These are phyloP conservation scores for Cyclanthera cordifolia DNA, from an alignment of 306 rosid species.

Conservation along the genomic window DNA sequence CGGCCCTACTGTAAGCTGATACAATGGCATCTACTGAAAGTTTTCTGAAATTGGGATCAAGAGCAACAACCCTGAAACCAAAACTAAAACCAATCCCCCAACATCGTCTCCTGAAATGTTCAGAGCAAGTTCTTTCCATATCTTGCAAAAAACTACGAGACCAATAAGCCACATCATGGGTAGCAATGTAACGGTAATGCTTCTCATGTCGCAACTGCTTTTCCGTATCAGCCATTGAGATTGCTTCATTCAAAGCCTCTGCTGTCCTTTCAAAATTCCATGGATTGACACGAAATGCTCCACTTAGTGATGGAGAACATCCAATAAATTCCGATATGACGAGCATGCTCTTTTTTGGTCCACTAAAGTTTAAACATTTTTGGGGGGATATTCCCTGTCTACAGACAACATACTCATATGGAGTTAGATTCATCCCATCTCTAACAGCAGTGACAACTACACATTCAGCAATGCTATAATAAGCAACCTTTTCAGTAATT, in stretches of 20 bases:
- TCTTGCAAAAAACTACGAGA: conserved; percentile 73
- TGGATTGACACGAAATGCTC: conserved; percentile 70
- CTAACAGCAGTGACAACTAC: conserved; percentile 75
- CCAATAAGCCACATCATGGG: conserved; percentile 71
- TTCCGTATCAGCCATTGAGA: conserved; percentile 50
- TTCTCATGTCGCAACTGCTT: conserved; percentile 61
- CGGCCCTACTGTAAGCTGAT: conserved; percentile 42
- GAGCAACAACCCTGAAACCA: conserved; percentile 72
- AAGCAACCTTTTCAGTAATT: conserved; percentile 48
- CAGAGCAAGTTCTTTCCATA: conserved; percentile 65
- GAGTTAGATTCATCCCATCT: conserved; percentile 80
- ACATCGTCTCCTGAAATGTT: conserved; percentile 54
- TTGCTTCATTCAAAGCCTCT: conserved; percentile 63
- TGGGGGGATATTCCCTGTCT: conserved; percentile 56
- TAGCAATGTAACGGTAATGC: conserved; percentile 66
- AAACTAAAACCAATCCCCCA: conserved; percentile 77
- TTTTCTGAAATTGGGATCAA: conserved; percentile 69
- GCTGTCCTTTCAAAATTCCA: conserved; percentile 71
- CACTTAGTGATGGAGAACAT: conserved; percentile 77
- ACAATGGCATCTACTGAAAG: conserved; percentile 52
- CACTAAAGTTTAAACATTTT: conserved; percentile 27
- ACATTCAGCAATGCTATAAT: conserved; percentile 71
- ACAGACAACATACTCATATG: conserved; percentile 70
- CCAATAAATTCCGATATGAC: conserved; percentile 78
- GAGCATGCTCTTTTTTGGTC: conserved; percentile 65